Evolutionary conservation across 306 rosid genomes (phyloP), one percentile per base, ranked within the genome.

Genomic region (Pterocarpus santalinus): DNA sequence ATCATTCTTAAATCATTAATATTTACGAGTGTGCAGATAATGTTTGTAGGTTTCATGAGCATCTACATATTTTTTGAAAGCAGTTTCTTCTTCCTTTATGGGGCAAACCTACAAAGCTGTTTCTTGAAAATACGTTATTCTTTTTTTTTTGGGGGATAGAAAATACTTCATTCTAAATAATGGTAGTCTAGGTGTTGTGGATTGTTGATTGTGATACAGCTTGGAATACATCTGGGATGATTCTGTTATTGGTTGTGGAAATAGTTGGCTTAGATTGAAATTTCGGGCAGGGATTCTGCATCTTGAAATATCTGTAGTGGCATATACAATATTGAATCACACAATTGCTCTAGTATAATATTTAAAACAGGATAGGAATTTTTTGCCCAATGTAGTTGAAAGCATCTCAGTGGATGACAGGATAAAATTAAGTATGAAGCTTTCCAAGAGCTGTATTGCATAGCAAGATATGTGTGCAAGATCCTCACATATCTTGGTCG

Each of bases 91-190:
- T 60, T 39, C 3, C 41, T 57, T 53, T 38, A 17, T 52, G 52
- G 34, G 47, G 34, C 65, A 65, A 55, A 55, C 35, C 16, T 36
- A 17, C 36, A 17, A 53, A 69, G 14, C 22, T 69, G 38, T 57
- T 66, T 67, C 75, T 69, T 14, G 36, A 15, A 55, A 55, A 22
- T 66, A 30, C 58, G 53, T 66, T 32, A 28, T 65, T 53, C 16
- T 22, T 78, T 53, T 10, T 4, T 56, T 44, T n/a, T 4, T 63
- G 14, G 13, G 11, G 22, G 14, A 22, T 22, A 13, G 68, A 28
- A 77, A 38, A 65, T 53, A 28, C 11, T 53, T 66, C 43, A 65
- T 65, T 77, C 55, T 56, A 41, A 73, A 41, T 56, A 52, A 11
- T 17, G 56, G 30, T 65, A 8, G 53, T 65, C 60, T 56, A 55